Conservation (phyloP, 2,329 filamentous ascomycete species). For the Lecanicillium sp. region DNA sequence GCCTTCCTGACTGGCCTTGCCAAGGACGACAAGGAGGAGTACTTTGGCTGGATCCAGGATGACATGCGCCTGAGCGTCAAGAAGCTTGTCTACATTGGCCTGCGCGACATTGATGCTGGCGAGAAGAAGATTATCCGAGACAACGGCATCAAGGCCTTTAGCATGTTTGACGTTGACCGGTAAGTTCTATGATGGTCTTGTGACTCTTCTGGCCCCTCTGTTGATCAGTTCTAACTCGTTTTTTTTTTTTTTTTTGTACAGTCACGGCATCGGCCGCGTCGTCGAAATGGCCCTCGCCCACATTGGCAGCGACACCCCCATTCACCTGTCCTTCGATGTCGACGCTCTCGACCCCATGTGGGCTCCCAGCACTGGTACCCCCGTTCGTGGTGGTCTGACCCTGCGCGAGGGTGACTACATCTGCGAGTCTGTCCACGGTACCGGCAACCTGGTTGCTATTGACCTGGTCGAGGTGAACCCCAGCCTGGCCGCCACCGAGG, state of each 20-base stretch:
- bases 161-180: constrained; percentile 97
- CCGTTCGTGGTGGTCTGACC: constrained; percentile 86
- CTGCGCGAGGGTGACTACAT: constrained; percentile 96
- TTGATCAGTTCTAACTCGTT: constrained; percentile 8
- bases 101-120: constrained; percentile 84
- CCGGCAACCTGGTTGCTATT: constrained; percentile 68
- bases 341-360: constrained; percentile 94
- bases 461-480: constrained; percentile 81
- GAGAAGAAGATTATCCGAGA: constrained; percentile 91
- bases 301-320: constrained; percentile 89
- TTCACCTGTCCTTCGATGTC: constrained; percentile 95
- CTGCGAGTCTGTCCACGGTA: constrained; percentile 77
- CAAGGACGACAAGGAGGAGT: constrained; percentile 63
- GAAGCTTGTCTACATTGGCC: constrained; percentile 94
- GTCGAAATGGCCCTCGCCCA: constrained; percentile 98
- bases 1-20: constrained; percentile 84
- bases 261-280: constrained; percentile 87
- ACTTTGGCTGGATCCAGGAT: constrained; percentile 82
- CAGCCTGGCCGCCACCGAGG: constrained; percentile 51
- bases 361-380: constrained; percentile 92
- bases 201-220: no score
- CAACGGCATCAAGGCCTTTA: constrained; percentile 88
- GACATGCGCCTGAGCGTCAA: constrained; percentile 61
- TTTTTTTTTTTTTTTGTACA: constrained; percentile 26
- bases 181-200: constrained; percentile 41